These are phyloP conservation scores for Nyctanthes arbortristis DNA, from an alignment of 257 asterid genomes.

Conservation along the genomic window DNA sequence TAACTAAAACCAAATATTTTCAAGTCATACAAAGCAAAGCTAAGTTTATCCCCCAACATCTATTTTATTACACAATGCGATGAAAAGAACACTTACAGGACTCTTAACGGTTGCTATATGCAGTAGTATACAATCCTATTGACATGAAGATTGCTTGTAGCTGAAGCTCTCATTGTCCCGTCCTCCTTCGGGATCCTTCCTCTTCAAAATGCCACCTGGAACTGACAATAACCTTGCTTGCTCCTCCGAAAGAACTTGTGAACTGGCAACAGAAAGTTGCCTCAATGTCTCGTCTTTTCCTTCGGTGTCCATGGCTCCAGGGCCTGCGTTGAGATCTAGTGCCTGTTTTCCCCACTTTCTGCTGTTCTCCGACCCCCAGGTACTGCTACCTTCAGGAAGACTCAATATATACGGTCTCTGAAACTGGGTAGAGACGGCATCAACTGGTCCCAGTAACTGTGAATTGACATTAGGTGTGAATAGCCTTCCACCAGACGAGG, in stretches of 20 bases:
- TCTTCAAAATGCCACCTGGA: conserved; percentile 47
- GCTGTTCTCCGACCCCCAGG: conserved; percentile 30
- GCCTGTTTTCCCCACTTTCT: conserved; percentile 57
- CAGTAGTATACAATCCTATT: conserved; percentile 33
- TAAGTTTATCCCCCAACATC: conserved; percentile 4
- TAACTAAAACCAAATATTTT: neutral
- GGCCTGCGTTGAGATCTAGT: conserved; percentile 87
- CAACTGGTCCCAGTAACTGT: conserved; percentile 59
- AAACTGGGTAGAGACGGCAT: conserved; percentile 56
- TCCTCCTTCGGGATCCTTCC: conserved; percentile 87
- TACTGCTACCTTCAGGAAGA: conserved; percentile 30
- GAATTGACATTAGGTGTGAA: conserved; percentile 55
- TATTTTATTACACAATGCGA: conserved; percentile 12
- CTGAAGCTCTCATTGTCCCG: conserved; percentile 68
- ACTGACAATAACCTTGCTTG: conserved; percentile 43
- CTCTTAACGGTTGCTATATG: conserved; percentile 1
- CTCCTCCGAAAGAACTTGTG: conserved; percentile 65
- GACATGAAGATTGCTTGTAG: conserved; percentile 78
- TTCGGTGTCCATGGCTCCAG: conserved; percentile 65
- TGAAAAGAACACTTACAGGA: conserved; percentile 35
- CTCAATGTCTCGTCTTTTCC: conserved; percentile 44
- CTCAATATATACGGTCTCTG: conserved; percentile 64
- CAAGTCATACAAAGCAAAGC: neutral
- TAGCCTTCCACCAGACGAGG: conserved; percentile 57
- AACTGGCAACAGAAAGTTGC: conserved; percentile 55